Evolutionary conservation across 305 asterid genomes (phyloP).

Genomic region (Fraxinus xanthoxyloides): DNA sequence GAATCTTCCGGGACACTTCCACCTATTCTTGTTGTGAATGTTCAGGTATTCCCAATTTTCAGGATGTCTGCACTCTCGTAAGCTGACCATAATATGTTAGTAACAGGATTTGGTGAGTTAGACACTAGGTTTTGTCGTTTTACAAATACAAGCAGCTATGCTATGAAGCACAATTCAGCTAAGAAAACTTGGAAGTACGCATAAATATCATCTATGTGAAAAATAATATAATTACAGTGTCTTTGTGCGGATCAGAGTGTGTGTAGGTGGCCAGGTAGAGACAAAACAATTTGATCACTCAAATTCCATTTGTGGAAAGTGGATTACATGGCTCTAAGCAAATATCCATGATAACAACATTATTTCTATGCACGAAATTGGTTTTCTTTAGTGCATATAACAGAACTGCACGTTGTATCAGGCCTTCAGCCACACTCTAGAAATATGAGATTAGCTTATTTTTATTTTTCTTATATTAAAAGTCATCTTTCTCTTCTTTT

Average conservation of each 20-base stretch:
- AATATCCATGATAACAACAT: neutral
- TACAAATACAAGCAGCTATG: neutral
- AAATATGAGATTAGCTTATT: neutral
- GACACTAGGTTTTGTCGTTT: neutral
- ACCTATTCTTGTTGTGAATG: slow-evolving; percentile 52
- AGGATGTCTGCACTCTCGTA: neutral
- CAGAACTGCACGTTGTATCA: neutral
- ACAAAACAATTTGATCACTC: neutral
- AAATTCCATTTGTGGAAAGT: neutral
- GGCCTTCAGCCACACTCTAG: neutral
- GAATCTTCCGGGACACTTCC: slow-evolving; percentile 36
- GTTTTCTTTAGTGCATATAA: neutral
- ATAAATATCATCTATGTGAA: neutral
- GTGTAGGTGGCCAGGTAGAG: neutral
- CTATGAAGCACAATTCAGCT: neutral
- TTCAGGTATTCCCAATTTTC: slow-evolving; percentile 40
- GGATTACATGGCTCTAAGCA: neutral
- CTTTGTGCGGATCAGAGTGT: neutral
- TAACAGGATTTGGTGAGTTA: neutral
- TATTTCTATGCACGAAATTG: neutral
- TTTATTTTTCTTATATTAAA: neutral
- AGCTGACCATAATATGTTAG: neutral
- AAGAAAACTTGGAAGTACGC: neutral
- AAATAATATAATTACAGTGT: neutral
- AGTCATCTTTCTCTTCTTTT: neutral